Percentiles rank a stretch among this genome's conserved stretches.
Conservation (phyloP, 2,329 filamentous ascomycete genomes). For the Domatiomyces catenatus region DNA sequence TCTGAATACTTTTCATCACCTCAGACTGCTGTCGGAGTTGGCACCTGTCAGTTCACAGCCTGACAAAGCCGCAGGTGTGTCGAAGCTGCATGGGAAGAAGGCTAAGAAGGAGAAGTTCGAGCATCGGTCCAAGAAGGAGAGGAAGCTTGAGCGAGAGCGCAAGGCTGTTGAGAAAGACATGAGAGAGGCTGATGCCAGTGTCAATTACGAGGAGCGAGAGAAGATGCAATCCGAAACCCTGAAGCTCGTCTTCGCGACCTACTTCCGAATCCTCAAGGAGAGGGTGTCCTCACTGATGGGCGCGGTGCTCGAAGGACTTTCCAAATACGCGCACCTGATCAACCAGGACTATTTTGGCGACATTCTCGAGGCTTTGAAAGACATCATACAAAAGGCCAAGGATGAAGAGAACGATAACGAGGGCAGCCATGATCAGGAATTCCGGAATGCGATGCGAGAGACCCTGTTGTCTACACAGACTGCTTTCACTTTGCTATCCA, state of each 20-base stretch:
- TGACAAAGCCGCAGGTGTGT: constrained; percentile 41
- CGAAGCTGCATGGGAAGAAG: constrained; percentile 39
- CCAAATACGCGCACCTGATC: constrained; percentile 88
- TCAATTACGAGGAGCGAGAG: constrained; percentile 83
- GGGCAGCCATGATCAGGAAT: constrained; percentile 28
- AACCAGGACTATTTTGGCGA: constrained; percentile 99
- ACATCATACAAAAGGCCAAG: constrained; percentile 67
- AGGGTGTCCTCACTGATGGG: constrained; percentile 77
- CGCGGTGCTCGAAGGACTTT: constrained; percentile 86
- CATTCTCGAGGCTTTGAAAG: constrained; percentile 81
- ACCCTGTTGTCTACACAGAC: constrained; percentile 88
- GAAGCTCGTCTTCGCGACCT: constrained; percentile 87
- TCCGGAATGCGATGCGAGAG: constrained; percentile 68
- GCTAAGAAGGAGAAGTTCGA: constrained; percentile 57
- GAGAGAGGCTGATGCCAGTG: constrained; percentile 75
- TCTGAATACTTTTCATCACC: constrained; percentile 76
- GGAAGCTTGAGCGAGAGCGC: constrained; percentile 70
- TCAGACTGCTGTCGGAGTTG: constrained; percentile 79
- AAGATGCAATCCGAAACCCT: constrained; percentile 89
- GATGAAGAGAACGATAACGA: constrained; percentile 31
- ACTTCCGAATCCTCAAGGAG: constrained; percentile 85
- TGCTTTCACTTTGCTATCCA: constrained; percentile 86
- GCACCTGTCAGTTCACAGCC: constrained; percentile 48
- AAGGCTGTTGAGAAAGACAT: constrained; percentile 86
- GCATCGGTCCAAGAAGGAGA: constrained; percentile 75